Conservation (phyloP, 2,329 filamentous ascomycete genomes). For the Fusarium guadeloupense region DNA sequence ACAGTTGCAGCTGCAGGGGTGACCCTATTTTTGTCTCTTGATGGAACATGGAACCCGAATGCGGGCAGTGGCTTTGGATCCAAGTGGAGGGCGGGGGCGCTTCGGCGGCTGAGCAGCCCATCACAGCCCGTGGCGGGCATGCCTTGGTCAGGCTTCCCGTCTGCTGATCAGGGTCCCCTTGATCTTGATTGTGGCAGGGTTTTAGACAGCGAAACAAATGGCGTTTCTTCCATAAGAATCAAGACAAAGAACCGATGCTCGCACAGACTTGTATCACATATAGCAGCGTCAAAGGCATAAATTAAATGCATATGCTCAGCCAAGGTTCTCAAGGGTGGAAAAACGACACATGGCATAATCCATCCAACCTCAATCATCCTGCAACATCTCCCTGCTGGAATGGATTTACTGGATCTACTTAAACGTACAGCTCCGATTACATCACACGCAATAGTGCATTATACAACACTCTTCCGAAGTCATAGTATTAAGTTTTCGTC, state of each 20-base stretch:
- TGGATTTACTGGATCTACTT: background rate
- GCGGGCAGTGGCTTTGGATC: slow-evolving; percentile 35
- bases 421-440: too few species aligned
- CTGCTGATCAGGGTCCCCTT: slow-evolving; percentile 30
- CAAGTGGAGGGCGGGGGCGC: slow-evolving; percentile 12
- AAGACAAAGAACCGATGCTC: too few species aligned
- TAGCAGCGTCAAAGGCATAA: background rate
- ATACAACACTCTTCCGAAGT: background rate
- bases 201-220: slow-evolving; percentile 25
- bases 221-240: too few species aligned
- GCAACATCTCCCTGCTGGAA: slow-evolving; percentile 7
- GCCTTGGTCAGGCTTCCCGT: too few species aligned
- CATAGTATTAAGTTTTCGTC: background rate
- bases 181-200: slow-evolving; percentile 22
- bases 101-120: slow-evolving; percentile 34
- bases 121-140: slow-evolving; percentile 34
- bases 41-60: slow-evolving; percentile 20
- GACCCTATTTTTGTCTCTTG: slow-evolving; percentile 35
- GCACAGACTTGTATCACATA: too few species aligned
- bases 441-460: background rate
- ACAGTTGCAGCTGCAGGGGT: too few species aligned
- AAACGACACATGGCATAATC: background rate
- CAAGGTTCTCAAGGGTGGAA: slow-evolving; percentile 1
- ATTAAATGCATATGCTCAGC: background rate
- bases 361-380: background rate